Evolutionary conservation across 2,329 filamentous ascomycete genomes (phyloP).

Genomic region (Fusarium miscanthi): DNA sequence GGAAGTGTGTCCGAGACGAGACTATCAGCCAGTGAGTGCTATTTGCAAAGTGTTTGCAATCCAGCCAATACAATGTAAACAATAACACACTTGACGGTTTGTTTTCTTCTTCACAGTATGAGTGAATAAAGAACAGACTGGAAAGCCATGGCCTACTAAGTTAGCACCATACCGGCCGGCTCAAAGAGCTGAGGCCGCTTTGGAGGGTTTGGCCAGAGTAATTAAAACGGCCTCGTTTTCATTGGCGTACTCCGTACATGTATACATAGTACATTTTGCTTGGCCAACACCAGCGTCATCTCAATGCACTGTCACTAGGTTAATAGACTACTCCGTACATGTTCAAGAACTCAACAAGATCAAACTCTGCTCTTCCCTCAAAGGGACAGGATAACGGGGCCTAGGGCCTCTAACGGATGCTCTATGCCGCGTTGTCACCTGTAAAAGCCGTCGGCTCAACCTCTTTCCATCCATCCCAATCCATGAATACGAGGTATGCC

Average conservation of each 20-base stretch:
- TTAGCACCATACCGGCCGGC: conserved; percentile 12
- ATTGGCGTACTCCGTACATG: background rate
- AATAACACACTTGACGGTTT: conserved; percentile 20
- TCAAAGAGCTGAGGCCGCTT: conserved; percentile 2
- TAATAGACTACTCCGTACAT: background rate
- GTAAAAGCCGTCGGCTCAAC: conserved; percentile 35
- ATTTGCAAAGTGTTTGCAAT: conserved; percentile 12
- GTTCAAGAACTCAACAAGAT: conserved; percentile 29
- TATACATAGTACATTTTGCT: background rate
- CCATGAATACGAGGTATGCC: conserved; percentile 45
- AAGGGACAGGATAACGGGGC: conserved; percentile 36
- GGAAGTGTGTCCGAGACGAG: conserved; percentile 37
- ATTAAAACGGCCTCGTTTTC: background rate
- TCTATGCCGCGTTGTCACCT: conserved; percentile 35
- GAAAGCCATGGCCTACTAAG: conserved; percentile 7
- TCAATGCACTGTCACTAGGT: conserved; percentile 10
- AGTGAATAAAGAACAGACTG: background rate
- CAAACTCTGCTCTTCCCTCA: conserved; percentile 21
- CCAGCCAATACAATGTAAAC: conserved; percentile 16
- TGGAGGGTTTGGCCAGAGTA: background rate
- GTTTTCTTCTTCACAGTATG: background rate
- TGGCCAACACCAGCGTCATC: conserved; percentile 28
- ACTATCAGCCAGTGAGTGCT: background rate
- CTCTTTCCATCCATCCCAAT: conserved; percentile 15
- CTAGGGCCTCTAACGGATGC: conserved; percentile 16